Evolutionary conservation across 306 rosid species (phyloP).

Genomic region (Alnus glutinosa): DNA sequence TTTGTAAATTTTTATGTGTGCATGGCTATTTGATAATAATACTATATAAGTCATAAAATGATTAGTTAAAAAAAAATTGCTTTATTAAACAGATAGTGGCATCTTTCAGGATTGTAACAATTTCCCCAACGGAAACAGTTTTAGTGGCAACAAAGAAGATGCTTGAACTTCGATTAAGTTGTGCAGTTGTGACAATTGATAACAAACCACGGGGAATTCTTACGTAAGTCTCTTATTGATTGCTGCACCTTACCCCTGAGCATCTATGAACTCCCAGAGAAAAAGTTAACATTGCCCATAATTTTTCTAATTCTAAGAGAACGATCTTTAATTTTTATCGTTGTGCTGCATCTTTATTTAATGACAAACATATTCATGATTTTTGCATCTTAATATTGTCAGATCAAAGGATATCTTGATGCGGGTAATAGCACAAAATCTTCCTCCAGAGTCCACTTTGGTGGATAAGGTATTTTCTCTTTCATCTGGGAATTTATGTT

Average conservation of each 20-base stretch:
- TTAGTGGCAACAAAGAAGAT: conserved; percentile 72
- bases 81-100: conserved; percentile 29
- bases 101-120: conserved; percentile 69
- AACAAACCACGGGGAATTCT: conserved; percentile 83
- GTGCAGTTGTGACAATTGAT: conserved; percentile 74
- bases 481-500: conserved; percentile 17
- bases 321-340: background rate
- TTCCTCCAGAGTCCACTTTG: conserved; percentile 69
- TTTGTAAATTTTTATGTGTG: conserved; percentile 11
- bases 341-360: conserved; percentile 4
- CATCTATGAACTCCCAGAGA: background rate
- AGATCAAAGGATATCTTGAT: conserved; percentile 93
- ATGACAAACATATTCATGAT: conserved; percentile 18
- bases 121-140: conserved; percentile 74
- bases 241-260: conserved; percentile 9
- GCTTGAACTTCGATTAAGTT: conserved; percentile 69
- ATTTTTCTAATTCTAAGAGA: conserved; percentile 4
- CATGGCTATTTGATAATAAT: background rate
- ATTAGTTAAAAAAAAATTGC: background rate
- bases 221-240: conserved; percentile 57
- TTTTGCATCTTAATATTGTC: conserved; percentile 27
- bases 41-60: background rate
- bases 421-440: conserved; percentile 84
- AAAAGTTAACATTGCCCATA: conserved; percentile 2
- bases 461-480: conserved; percentile 74